These are phyloP conservation scores for Mycena metata DNA, from an alignment of 768 basidiomycete species.

Conservation along the genomic window DNA sequence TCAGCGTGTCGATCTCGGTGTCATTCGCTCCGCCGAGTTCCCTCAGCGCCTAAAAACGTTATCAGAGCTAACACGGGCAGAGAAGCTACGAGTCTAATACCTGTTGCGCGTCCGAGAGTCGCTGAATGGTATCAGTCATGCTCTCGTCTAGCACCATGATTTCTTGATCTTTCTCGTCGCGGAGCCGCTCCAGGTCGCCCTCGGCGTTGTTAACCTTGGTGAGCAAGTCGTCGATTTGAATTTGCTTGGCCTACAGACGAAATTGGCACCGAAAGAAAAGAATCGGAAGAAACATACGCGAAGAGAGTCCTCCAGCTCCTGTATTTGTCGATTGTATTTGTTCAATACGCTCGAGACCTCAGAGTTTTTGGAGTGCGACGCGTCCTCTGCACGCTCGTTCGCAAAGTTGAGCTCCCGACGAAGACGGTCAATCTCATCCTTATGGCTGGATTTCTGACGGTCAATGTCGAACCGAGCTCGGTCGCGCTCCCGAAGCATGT, in stretches of 20 bases:
- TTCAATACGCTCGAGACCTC: constrained; percentile 90
- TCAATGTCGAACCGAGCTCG: constrained; percentile 96
- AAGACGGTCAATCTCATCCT: constrained; percentile 93
- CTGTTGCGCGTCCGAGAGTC: constrained; percentile 88
- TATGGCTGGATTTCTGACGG: constrained; percentile 92
- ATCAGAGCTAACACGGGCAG: constrained; percentile 22
- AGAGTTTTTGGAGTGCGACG: constrained; percentile 89
- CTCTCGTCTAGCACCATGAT: constrained; percentile 95
- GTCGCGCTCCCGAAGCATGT: constrained; percentile 98
- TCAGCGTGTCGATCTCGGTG: constrained; percentile 97
- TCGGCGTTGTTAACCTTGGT: constrained; percentile 81
- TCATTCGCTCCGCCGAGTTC: constrained; percentile 91
- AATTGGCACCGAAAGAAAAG: constrained; percentile 21
- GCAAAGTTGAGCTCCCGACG: constrained; percentile 94
- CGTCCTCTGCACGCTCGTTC: constrained; percentile 98
- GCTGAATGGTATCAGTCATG: constrained; percentile 92
- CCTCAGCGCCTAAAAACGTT: constrained; percentile 75
- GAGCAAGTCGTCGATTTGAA: constrained; percentile 95
- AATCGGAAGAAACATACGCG: constrained; percentile 65
- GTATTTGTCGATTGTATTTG: constrained; percentile 96
- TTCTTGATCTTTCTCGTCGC: constrained; percentile 98
- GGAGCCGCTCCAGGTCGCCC: constrained; percentile 82
- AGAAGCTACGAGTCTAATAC: constrained; percentile 53
- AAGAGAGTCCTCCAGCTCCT: constrained; percentile 96
- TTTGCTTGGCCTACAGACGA: constrained; percentile 84